Evolutionary conservation across 148 eudicot genomes (phyloP).

Genomic region (Mesembryanthemum crystallinum): DNA sequence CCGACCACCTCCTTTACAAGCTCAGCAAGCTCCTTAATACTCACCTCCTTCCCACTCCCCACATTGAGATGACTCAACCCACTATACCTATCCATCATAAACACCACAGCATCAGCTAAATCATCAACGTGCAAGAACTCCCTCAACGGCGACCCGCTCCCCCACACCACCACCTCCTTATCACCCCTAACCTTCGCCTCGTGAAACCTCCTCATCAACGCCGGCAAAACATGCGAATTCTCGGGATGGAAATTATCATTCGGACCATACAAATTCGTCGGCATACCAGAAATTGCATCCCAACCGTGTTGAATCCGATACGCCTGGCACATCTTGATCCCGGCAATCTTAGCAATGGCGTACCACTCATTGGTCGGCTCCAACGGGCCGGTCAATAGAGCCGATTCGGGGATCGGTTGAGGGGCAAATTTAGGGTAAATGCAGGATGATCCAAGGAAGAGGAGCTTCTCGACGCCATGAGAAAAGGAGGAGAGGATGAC

Average conservation of each 20-base stretch:
- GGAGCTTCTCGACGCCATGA: slow-evolving; percentile 59
- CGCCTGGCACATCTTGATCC: slow-evolving; percentile 88
- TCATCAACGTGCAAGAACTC: slow-evolving; percentile 96
- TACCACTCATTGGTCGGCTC: slow-evolving; percentile 99
- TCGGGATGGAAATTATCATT: slow-evolving; percentile 96
- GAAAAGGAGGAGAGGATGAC: slow-evolving; percentile 65
- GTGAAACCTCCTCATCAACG: slow-evolving; percentile 79
- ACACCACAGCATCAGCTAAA: slow-evolving; percentile 76
- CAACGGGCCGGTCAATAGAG: slow-evolving; percentile 70
- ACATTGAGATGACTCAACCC: slow-evolving; percentile 88
- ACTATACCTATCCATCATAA: slow-evolving; percentile 72
- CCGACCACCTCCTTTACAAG: slow-evolving; percentile 94
- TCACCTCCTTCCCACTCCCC: slow-evolving; percentile 96
- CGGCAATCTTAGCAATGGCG: slow-evolving; percentile 90
- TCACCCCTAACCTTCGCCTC: slow-evolving; percentile 65
- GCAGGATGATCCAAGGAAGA: slow-evolving; percentile 90
- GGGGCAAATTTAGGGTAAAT: slow-evolving; percentile 97
- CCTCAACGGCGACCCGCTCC: slow-evolving; percentile 79
- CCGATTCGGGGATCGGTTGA: slow-evolving; percentile 79
- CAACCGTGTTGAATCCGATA: slow-evolving; percentile 31
- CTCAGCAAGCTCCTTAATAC: slow-evolving; percentile 88
- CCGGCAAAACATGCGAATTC: slow-evolving; percentile 94
- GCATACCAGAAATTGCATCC: slow-evolving; percentile 83
- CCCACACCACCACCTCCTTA: slow-evolving; percentile 95
- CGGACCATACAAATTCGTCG: slow-evolving; percentile 90